Evolutionary conservation across 345 rosid species (phyloP).

Genomic region (Brassica juncea): DNA sequence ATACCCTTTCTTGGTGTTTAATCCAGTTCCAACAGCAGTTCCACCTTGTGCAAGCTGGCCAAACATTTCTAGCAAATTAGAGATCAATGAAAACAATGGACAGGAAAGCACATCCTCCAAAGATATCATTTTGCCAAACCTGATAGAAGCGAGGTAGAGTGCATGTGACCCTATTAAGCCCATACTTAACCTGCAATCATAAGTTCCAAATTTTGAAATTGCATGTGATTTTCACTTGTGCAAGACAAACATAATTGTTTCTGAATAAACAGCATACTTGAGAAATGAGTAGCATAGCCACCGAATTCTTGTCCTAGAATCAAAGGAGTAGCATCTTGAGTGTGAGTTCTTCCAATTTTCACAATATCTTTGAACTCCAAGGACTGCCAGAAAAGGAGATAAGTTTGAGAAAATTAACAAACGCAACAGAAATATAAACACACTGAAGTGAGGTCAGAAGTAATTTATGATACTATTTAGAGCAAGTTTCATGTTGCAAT

Average conservation of each 20-base stretch:
- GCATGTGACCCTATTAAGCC: constrained; percentile 68
- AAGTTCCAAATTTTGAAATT: not conserved
- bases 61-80: constrained; percentile 47
- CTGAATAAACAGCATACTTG: constrained; percentile 56
- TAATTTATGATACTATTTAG: no score
- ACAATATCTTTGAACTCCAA: constrained; percentile 82
- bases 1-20: constrained; percentile 96
- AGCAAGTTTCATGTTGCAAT: no score
- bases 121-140: constrained; percentile 47
- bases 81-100: constrained; percentile 9
- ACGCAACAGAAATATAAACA: no score
- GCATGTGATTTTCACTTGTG: constrained; percentile 12
- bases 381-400: constrained; percentile 49
- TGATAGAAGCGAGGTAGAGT: constrained; percentile 86
- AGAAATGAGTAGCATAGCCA: constrained; percentile 67
- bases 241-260: not conserved
- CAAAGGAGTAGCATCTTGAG: constrained; percentile 99
- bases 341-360: constrained; percentile 94
- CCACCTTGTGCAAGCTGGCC: constrained; percentile 99
- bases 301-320: constrained; percentile 98
- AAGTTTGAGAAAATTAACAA: not conserved
- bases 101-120: constrained; percentile 22
- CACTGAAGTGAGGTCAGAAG: no score
- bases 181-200: constrained; percentile 72
- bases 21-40: constrained; percentile 98